Evolutionary conservation across 805 yeast species (phyloP).

Genomic region (Wickerhamomyces xylosicus): DNA sequence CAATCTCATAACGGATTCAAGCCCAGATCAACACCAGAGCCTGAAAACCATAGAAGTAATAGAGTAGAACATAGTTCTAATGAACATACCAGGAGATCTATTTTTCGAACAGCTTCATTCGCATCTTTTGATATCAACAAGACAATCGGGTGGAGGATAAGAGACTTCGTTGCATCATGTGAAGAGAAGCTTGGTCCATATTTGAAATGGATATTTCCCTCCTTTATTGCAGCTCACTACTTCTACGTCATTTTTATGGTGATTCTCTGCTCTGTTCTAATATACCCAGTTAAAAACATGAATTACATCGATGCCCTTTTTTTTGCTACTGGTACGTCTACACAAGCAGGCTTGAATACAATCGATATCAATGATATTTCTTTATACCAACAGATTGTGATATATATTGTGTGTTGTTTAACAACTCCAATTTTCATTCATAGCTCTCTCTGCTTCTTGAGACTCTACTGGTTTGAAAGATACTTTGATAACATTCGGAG

Average conservation of each 20-base stretch:
- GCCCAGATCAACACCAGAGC: neutral
- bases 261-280: slow-evolving; percentile 59
- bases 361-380: slow-evolving; percentile 52
- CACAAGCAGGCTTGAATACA: slow-evolving; percentile 91
- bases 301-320: slow-evolving; percentile 74
- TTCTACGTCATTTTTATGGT: slow-evolving; percentile 52
- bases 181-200: slow-evolving; percentile 24
- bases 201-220: slow-evolving; percentile 29
- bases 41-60: neutral
- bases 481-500: slow-evolving; percentile 74
- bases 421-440: slow-evolving; percentile 89
- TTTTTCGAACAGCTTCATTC: slow-evolving; percentile 7
- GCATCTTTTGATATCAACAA: slow-evolving; percentile 18
- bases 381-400: slow-evolving; percentile 70
- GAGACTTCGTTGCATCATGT: slow-evolving; percentile 25
- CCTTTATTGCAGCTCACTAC: slow-evolving; percentile 55
- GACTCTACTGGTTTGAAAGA: slow-evolving; percentile 85
- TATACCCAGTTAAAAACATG: slow-evolving; percentile 64
- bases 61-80: too few species aligned
- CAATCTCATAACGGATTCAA: too few species aligned
- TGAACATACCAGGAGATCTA: neutral
- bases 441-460: slow-evolving; percentile 60
- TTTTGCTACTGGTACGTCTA: slow-evolving; percentile 63
- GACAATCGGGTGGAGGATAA: slow-evolving; percentile 27
- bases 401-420: slow-evolving; percentile 52